Base-by-base conservation (phyloP, 176 grass and related monocot species). In the Oryza glaberrima region DNA sequence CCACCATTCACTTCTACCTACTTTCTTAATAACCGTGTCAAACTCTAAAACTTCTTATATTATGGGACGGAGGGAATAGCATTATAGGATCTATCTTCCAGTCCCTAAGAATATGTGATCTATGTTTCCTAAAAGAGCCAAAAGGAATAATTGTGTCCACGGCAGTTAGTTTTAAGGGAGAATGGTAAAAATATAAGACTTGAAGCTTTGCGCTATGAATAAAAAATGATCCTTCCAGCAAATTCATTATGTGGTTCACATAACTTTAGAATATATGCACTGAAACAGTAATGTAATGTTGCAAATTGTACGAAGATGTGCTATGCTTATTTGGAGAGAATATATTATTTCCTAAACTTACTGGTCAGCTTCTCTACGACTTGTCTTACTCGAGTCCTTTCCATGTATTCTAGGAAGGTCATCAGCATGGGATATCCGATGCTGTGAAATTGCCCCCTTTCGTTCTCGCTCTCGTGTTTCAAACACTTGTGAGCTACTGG, bases 361-460 rank as follows among this genome's bases (percentile, higher is more conserved):
- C 97, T 96, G 94, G 35, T 99, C 97, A 87, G 86, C 38, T 22
- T 99, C 97, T 83, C 94, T 88, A 61, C 94, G 91, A 87, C 87
- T 99, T 77, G 86, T 82, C 79, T 96, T 99, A 90, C 88, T 94
- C 43, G 84, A 86, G 46, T 99, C 97, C 77, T 99, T 99, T 72
- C 90, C 84, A 88, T 99, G 96, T n/a, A 72, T 71, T 78, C 94
- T 95, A 60, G 90, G 83, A 78, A 81, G 79, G 49, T 99, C 96
- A 46, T 98, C 96, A 70, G 85, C 49, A 73, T 96, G 88, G 26
- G 75, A 83, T 19, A 63, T 77, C 17, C 91, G 85, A 87, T 95
- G 93, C 65, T 93, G 96, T 83, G 91, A 86, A 70, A 85, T 78
- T 75, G 36, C 83, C 49, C 84, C 94, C 67, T 96, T 99, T 80